Evolutionary conservation across 1,139 yeast species (phyloP).

Genomic region (Saccharomyces hybrid): DNA sequence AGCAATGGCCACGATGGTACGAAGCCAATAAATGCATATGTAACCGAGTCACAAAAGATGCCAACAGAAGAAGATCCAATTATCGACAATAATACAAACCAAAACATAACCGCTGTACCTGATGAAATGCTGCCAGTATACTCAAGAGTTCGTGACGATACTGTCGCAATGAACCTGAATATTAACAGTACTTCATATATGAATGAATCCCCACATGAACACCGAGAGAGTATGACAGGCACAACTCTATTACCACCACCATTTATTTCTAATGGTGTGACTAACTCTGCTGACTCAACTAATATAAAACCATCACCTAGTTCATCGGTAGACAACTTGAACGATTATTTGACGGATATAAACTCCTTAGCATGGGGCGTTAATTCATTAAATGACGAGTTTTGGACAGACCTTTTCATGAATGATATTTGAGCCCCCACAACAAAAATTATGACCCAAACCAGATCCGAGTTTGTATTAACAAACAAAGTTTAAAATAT

Average conservation of each 20-base stretch:
- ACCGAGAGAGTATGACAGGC: not conserved
- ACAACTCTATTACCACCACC: not conserved
- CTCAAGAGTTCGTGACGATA: not conserved
- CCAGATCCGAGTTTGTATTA: not conserved
- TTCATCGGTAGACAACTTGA: slow-evolving; percentile 18
- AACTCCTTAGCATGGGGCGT: slow-evolving; percentile 24
- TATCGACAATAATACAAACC: not conserved
- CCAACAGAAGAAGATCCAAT: not conserved
- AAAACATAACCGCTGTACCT: not conserved
- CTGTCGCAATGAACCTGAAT: not conserved
- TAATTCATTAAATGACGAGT: slow-evolving; percentile 27
- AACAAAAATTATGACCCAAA: not conserved
- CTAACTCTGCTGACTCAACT: slow-evolving; percentile 2
- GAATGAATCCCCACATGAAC: not conserved
- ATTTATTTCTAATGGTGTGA: not conserved
- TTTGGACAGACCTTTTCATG: slow-evolving; percentile 27
- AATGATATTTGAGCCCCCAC: slow-evolving; percentile 10
- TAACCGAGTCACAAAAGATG: not conserved
- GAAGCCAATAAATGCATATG: not conserved
- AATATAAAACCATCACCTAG: slow-evolving; percentile 13
- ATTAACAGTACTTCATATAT: not conserved
- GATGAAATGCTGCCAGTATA: slow-evolving; percentile 1
- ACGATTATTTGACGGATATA: slow-evolving; percentile 23
- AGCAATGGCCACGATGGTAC: not conserved
- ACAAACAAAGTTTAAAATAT: not conserved